Percentiles rank a stretch among this genome's conserved stretches.
Evolutionary conservation across 2,329 filamentous ascomycete genomes (phyloP).

Genomic region (Alternaria sp.): DNA sequence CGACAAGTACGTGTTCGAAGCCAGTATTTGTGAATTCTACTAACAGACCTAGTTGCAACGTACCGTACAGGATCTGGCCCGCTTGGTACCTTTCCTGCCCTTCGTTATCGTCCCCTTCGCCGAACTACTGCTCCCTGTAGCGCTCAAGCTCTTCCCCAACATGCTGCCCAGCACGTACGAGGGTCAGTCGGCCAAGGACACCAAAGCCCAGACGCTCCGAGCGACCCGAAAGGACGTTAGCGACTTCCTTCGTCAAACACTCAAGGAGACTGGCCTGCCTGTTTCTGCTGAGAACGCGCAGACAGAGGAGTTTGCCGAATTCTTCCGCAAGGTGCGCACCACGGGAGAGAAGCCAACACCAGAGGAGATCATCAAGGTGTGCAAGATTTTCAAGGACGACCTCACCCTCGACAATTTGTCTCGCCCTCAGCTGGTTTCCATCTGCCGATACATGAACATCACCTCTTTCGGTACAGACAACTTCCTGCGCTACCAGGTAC

Average conservation of each 20-base stretch:
- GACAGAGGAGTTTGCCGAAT: conserved; percentile 92
- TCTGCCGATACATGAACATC: conserved; percentile 98
- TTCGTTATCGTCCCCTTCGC: conserved; percentile 98
- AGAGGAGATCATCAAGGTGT: conserved; percentile 96
- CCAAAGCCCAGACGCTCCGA: conserved; percentile 81
- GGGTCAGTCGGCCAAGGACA: conserved; percentile 86
- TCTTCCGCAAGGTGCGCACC: conserved; percentile 89
- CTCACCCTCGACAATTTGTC: conserved; percentile 96
- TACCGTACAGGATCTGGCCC: conserved; percentile 91
- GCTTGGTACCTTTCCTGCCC: conserved; percentile 92
- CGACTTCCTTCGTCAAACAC: conserved; percentile 82
- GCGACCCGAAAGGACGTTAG: conserved; percentile 93
- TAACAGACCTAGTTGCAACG: conserved; percentile 68
- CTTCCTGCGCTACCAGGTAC: conserved; percentile 96
- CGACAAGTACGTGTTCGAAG: conserved; percentile 65
- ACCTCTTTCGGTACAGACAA: conserved; percentile 97
- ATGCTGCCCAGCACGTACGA: conserved; percentile 97
- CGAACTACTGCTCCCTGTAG: conserved; percentile 88
- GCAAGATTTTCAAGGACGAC: conserved; percentile 98
- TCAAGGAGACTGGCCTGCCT: conserved; percentile 92
- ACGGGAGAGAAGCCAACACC: conserved; percentile 89
- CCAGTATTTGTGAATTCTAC: background rate
- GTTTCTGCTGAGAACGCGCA: conserved; percentile 83
- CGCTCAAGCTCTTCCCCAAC: conserved; percentile 94
- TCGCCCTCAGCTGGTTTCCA: conserved; percentile 91